phyloP scores from a whole-genome alignment of 768 basidiomycete species.

The Megacollybia marginata region DNA sequence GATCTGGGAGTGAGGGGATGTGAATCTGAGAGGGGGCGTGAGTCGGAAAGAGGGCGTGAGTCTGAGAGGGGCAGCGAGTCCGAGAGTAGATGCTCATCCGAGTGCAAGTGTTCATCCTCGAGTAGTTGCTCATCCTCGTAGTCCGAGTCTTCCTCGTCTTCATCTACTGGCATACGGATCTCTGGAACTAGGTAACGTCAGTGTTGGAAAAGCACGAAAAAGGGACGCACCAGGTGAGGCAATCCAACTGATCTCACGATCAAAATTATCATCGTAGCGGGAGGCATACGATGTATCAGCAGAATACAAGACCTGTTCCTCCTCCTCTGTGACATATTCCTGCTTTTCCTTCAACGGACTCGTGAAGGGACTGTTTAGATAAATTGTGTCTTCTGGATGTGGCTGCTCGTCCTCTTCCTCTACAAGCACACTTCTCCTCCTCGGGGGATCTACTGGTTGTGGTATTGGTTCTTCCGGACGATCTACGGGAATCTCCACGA shows the following conservation, averaged over 20 bases:
- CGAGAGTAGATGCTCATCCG: constrained; percentile 34
- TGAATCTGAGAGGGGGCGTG: not conserved
- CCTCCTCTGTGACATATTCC: constrained; percentile 55
- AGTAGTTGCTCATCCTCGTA: constrained; percentile 32
- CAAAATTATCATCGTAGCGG: constrained; percentile 36
- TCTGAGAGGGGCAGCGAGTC: constrained; percentile 39
- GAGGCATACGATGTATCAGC: constrained; percentile 46
- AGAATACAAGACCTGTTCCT: constrained; percentile 60
- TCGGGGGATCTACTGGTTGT: constrained; percentile 3
- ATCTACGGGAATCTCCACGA: not conserved
- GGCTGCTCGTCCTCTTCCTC: constrained; percentile 62
- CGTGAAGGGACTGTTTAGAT: constrained; percentile 62
- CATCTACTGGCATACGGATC: constrained; percentile 55
- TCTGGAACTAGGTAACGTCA: constrained; percentile 38
- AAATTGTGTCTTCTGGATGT: constrained; percentile 33
- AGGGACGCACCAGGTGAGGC: constrained; percentile 58
- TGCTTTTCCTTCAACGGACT: constrained; percentile 61
- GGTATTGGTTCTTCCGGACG: not conserved
- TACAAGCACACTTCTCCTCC: constrained; percentile 58
- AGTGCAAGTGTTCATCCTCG: constrained; percentile 35
- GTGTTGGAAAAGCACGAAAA: constrained; percentile 3
- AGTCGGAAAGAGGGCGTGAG: constrained; percentile 35
- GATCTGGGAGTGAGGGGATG: constrained; percentile 27
- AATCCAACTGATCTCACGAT: constrained; percentile 70
- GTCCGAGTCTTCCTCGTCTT: constrained; percentile 49